Percentiles rank a stretch among this genome's conserved stretches.
Evolutionary conservation across 225 moss, liverwort and hornwort species (phyloP).

Genomic region (Neckera pumila): DNA sequence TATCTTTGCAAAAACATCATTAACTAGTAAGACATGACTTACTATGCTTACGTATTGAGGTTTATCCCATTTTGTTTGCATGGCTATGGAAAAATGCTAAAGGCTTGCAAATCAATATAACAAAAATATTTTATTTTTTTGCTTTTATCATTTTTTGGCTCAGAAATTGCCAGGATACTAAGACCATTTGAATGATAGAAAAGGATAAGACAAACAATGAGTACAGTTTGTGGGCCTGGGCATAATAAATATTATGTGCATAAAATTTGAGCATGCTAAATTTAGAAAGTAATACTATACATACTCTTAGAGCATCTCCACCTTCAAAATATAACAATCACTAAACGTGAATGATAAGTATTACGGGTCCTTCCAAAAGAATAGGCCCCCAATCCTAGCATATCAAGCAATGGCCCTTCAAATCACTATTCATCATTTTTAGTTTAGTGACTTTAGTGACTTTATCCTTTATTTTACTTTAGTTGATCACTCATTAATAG

Average conservation of each 20-base stretch:
- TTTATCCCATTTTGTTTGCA: background rate
- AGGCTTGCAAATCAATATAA: too few relatives aligned
- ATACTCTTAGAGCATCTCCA: background rate
- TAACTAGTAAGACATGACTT: background rate
- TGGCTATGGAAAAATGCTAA: background rate
- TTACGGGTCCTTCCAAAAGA: accelerated
- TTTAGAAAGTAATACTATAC: accelerated
- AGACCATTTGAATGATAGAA: background rate
- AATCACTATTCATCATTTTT: background rate
- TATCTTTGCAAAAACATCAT: background rate
- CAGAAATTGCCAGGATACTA: accelerated
- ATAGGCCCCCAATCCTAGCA: accelerated
- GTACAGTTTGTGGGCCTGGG: accelerated
- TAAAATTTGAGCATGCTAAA: background rate
- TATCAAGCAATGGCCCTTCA: too few relatives aligned
- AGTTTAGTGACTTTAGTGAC: too few relatives aligned
- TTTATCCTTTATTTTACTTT: background rate
- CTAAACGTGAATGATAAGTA: background rate
- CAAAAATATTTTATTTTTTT: too few relatives aligned
- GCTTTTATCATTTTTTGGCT: too few relatives aligned
- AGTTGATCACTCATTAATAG: background rate
- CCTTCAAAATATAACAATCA: accelerated
- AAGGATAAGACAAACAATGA: accelerated
- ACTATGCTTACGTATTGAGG: background rate
- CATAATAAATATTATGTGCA: background rate